Percentiles rank a stretch among this genome's conserved stretches.
These are phyloP conservation scores for Yamadazyma ubonensis DNA, from an alignment of 805 yeast species.

Conservation along the genomic window DNA sequence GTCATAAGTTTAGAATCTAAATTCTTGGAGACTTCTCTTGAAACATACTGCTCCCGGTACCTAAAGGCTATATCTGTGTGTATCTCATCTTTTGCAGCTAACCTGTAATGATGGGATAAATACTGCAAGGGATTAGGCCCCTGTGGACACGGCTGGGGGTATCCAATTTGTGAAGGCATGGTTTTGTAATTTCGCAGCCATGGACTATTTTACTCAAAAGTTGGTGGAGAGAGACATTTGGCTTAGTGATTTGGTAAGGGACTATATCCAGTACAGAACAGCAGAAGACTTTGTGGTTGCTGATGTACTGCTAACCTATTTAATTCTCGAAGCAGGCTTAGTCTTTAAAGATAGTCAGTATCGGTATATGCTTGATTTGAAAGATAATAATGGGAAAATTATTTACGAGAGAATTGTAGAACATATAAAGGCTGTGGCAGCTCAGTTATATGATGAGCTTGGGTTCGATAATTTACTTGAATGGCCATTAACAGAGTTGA, in stretches of 20 bases:
- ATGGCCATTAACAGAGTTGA: conserved; percentile 26
- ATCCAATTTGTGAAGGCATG: conserved; percentile 6
- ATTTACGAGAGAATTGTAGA: conserved; percentile 3
- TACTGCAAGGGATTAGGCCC: conserved; percentile 3
- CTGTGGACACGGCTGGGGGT: conserved; percentile 5
- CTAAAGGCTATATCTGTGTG: conserved; percentile 2
- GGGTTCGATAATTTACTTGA: conserved; percentile 11
- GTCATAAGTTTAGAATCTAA: not conserved
- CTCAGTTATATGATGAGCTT: conserved; percentile 6
- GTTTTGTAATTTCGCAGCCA: conserved; percentile 9
- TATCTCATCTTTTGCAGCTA: conserved; percentile 13
- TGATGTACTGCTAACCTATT: conserved; percentile 14
- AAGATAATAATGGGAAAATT: not conserved
- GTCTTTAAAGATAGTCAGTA: conserved; percentile 16
- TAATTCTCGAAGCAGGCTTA: conserved; percentile 13
- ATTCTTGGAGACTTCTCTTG: not conserved
- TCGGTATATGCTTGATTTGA: conserved; percentile 13
- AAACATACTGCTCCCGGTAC: not conserved
- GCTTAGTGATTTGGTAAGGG: conserved; percentile 7
- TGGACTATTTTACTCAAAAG: conserved; percentile 12
- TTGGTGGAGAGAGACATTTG: conserved; percentile 1
- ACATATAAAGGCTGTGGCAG: not conserved
- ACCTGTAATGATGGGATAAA: conserved; percentile 12
- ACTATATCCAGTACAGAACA: conserved; percentile 4
- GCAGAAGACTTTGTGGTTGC: not conserved